These are phyloP conservation scores for Zalaria sp. DNA, from an alignment of 2,329 filamentous ascomycete species.

Conservation along the genomic window DNA sequence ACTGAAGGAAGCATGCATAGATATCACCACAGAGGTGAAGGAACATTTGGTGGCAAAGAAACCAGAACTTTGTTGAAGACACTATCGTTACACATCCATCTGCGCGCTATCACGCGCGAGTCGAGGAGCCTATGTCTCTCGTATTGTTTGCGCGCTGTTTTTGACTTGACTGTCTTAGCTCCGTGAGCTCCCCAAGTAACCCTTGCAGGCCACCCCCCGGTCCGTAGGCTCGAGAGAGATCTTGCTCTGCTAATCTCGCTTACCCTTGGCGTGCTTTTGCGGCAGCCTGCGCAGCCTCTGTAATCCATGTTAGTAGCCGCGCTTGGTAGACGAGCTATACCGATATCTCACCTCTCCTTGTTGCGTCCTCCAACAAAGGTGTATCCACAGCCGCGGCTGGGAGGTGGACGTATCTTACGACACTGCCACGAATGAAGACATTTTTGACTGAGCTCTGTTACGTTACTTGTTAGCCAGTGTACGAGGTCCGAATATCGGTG, in stretches of 20 bases:
- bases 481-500: no score
- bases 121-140: background rate
- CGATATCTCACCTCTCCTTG: slow-evolving; percentile 53
- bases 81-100: background rate
- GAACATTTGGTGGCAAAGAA: background rate
- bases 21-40: no score
- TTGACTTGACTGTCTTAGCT: no score
- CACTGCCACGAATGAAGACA: slow-evolving; percentile 86
- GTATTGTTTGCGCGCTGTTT: background rate
- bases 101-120: background rate
- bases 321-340: background rate
- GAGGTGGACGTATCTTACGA: slow-evolving; percentile 84
- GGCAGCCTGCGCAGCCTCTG: slow-evolving; percentile 18
- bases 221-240: background rate
- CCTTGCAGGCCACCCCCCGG: no score
- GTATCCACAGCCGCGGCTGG: slow-evolving; percentile 73
- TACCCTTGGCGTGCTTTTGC: slow-evolving; percentile 20
- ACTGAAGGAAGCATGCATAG: no score
- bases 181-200: no score
- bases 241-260: background rate
- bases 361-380: slow-evolving; percentile 78
- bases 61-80: background rate
- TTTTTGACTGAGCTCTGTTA: slow-evolving; percentile 69
- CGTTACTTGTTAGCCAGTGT: no score
- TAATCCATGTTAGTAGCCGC: slow-evolving; percentile 1